Conservation (phyloP, 1,284 basidiomycete species). For the Jaminaea rosea region DNA sequence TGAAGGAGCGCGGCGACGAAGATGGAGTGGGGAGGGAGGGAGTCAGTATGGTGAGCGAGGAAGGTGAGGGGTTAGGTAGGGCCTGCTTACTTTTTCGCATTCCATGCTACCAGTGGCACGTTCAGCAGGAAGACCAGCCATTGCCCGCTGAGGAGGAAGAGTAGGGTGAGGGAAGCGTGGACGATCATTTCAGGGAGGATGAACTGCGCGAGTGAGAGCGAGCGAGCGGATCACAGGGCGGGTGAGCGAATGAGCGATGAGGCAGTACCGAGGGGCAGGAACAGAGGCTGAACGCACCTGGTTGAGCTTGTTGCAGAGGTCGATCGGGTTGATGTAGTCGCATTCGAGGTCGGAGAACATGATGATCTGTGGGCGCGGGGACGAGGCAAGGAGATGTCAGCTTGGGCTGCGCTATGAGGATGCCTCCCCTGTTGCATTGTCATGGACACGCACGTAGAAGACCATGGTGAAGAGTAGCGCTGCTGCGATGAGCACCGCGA, state of each 20-base stretch:
- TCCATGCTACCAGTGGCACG: conserved; percentile 77
- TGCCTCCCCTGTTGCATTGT: not conserved
- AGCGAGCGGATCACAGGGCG: not conserved
- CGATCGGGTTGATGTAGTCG: conserved; percentile 98
- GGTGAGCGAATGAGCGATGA: not conserved
- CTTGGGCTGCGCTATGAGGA: not conserved
- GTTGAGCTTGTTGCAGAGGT: conserved; percentile 99
- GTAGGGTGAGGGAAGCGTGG: conserved; percentile 69
- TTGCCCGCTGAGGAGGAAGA: conserved; percentile 66
- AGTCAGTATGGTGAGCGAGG: not conserved
- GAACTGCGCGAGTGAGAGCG: conserved; percentile 57
- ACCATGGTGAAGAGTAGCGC: conserved; percentile 46
- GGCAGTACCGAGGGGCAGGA: not conserved
- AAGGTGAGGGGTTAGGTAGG: no score
- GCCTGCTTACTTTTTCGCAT: conserved; percentile 71
- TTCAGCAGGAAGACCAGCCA: conserved; percentile 91
- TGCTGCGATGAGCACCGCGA: conserved; percentile 43
- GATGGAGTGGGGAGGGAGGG: conserved; percentile 41
- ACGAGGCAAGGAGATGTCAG: not conserved
- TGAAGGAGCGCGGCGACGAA: conserved; percentile 39
- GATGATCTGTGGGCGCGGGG: conserved; percentile 66
- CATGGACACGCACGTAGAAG: conserved; percentile 13
- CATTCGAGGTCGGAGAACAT: conserved; percentile 63
- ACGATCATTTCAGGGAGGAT: conserved; percentile 92
- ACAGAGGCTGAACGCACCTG: conserved; percentile 60